A percentile compares a stretch with the other conserved stretches of the same genome.
phyloP scores from a whole-genome alignment of 345 rosid species.

The Tarenaya hassleriana region DNA sequence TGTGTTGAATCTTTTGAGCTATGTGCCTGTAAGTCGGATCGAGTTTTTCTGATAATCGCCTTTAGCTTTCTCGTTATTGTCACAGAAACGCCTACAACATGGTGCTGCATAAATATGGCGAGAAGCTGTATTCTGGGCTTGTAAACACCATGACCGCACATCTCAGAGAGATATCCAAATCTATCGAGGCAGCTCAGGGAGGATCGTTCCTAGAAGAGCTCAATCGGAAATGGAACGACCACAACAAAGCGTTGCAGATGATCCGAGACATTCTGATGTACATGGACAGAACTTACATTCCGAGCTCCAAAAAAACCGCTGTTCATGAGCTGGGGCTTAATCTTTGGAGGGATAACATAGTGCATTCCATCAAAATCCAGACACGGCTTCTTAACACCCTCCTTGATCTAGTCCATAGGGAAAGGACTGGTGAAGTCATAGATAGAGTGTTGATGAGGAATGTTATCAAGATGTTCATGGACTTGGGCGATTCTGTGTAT shows the following conservation, averaged over 20 bases:
- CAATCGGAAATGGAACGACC: conserved; percentile 95
- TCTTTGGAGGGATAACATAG: conserved; percentile 84
- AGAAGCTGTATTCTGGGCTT: conserved; percentile 74
- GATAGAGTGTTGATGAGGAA: conserved; percentile 92
- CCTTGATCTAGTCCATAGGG: conserved; percentile 76
- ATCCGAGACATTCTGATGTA: conserved; percentile 96
- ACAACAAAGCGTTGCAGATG: conserved; percentile 96
- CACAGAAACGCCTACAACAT: conserved; percentile 93
- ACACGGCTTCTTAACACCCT: conserved; percentile 64
- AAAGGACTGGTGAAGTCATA: conserved; percentile 89
- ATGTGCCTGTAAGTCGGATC: neutral
- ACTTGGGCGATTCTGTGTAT: conserved; percentile 84
- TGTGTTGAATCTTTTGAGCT: neutral
- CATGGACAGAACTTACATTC: conserved; percentile 92
- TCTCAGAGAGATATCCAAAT: conserved; percentile 71
- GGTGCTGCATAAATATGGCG: conserved; percentile 97
- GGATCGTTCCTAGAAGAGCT: conserved; percentile 84
- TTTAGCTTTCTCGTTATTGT: neutral
- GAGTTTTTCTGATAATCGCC: neutral
- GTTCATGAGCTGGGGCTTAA: conserved; percentile 91
- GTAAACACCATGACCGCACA: conserved; percentile 83
- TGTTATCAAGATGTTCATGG: conserved; percentile 89
- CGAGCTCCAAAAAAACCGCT: conserved; percentile 68
- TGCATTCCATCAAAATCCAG: conserved; percentile 69
- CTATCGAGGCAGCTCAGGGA: conserved; percentile 87